phyloP scores from a whole-genome alignment of 495 filamentous ascomycete genomes.

The Aspergillus avenaceus region DNA sequence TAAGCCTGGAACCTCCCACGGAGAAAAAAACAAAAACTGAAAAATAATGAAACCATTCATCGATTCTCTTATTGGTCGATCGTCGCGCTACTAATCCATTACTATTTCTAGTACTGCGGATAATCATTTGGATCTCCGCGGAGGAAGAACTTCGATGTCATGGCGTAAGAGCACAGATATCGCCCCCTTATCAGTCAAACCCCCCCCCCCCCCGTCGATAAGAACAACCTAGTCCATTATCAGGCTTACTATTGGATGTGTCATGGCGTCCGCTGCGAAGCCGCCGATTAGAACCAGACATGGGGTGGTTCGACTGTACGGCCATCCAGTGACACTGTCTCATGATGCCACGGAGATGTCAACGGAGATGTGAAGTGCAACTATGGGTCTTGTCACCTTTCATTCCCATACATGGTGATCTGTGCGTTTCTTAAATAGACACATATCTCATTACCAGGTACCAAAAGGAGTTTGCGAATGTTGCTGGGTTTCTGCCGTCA shows the following conservation, averaged over 20 bases:
- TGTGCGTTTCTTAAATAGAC: too few relatives aligned
- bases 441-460: neutral
- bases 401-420: too few relatives aligned
- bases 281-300: constrained; percentile 1
- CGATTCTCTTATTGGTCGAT: too few relatives aligned
- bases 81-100: neutral
- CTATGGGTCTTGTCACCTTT: neutral
- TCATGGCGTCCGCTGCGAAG: neutral
- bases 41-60: too few relatives aligned
- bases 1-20: neutral
- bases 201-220: neutral
- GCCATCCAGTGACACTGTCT: neutral
- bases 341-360: neutral
- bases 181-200: neutral
- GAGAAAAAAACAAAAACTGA: neutral
- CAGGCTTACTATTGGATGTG: neutral
- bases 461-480: too few relatives aligned
- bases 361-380: constrained; percentile 1
- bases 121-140: neutral
- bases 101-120: neutral
- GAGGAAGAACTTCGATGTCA: neutral
- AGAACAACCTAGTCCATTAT: neutral
- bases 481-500: neutral
- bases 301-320: neutral
- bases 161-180: too few relatives aligned